Conservation (phyloP, 345 rosid species). For the Populus tremula region DNA sequence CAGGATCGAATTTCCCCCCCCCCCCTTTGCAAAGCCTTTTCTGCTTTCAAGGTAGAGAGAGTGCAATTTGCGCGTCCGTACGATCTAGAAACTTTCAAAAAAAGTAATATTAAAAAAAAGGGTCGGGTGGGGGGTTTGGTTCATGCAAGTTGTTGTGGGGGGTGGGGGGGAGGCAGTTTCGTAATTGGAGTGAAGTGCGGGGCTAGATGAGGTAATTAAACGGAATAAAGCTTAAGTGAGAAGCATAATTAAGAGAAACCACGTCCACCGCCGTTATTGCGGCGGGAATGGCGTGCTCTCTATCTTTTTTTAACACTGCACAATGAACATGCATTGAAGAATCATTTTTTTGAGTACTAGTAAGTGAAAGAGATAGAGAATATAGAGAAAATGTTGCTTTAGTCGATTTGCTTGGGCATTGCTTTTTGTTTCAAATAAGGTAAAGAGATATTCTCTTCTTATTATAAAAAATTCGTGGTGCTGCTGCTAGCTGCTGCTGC, state of each 20-base stretch:
- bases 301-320: constrained; percentile 12
- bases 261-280: constrained; percentile 66
- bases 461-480: background rate
- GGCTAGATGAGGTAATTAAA: constrained; percentile 17
- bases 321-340: background rate
- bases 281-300: constrained; percentile 80
- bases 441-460: background rate
- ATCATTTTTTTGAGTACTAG: background rate
- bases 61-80: constrained; percentile 48
- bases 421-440: background rate
- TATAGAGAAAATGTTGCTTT: background rate
- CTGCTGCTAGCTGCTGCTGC: background rate
- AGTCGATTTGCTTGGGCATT: background rate
- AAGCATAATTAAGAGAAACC: constrained; percentile 16
- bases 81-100: constrained; percentile 26
- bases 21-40: background rate
- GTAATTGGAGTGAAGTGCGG: constrained; percentile 33
- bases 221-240: background rate
- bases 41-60: background rate
- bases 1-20: constrained; percentile 11
- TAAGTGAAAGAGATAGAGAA: background rate
- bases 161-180: constrained; percentile 26
- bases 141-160: constrained; percentile 30
- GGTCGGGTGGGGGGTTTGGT: background rate
- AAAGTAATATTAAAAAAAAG: background rate